Percentiles rank a stretch among this genome's conserved stretches.
Conservation (phyloP, 371 early-diverging fungal genomes). For the Fennellomyces sp. region DNA sequence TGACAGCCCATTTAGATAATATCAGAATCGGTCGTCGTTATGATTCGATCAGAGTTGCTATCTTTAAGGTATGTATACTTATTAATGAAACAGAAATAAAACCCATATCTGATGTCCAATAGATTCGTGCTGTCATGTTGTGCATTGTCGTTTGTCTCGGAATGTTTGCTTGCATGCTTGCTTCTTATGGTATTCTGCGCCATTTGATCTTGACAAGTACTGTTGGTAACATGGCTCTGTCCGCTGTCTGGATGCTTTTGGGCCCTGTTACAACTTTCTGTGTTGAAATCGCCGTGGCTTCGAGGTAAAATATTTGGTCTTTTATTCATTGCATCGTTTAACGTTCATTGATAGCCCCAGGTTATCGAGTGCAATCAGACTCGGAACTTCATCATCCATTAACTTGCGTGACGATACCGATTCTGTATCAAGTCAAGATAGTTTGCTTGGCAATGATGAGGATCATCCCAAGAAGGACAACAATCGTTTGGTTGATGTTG, state of each 20-base stretch:
- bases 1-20: conserved; percentile 25
- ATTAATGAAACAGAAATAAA: background rate
- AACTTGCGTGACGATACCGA: no score
- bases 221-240: background rate
- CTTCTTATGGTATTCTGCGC: conserved; percentile 23
- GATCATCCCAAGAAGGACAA: no score
- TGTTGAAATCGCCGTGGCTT: background rate
- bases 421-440: no score
- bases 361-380: no score
- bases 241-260: background rate
- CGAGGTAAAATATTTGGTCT: background rate
- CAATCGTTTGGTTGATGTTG: no score
- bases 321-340: background rate
- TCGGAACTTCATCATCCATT: no score
- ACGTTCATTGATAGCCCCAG: no score
- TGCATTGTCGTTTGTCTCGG: conserved; percentile 17
- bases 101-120: background rate
- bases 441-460: no score
- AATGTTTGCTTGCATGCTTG: conserved; percentile 13
- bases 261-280: background rate
- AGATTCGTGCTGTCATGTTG: conserved; percentile 25
- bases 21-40: conserved; percentile 19
- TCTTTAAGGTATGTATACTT: conserved; percentile 27
- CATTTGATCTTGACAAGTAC: background rate
- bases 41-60: conserved; percentile 24